Percentiles rank a stretch among this genome's conserved stretches.
These are phyloP conservation scores for Castanea mollissima DNA, from an alignment of 306 rosid genomes.

Conservation along the genomic window DNA sequence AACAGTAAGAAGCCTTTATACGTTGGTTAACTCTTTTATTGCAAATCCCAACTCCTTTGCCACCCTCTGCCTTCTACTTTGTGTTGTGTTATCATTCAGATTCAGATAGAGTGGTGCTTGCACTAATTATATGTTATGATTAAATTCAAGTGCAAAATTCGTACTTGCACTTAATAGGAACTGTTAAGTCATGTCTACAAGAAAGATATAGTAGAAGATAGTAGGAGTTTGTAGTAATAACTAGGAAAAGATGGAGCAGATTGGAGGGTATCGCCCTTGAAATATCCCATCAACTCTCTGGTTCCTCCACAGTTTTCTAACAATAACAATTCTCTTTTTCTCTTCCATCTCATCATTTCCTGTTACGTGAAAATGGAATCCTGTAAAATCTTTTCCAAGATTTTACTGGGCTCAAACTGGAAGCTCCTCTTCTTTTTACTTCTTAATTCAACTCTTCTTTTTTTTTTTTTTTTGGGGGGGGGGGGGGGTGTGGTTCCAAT, in stretches of 20 bases:
- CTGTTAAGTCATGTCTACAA: slow-evolving; percentile 27
- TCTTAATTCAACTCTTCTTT: too few relatives aligned
- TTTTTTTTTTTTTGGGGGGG: too few relatives aligned
- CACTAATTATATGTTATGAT: not conserved
- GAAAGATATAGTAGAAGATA: not conserved
- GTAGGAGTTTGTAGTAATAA: slow-evolving; percentile 4
- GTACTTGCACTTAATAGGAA: not conserved
- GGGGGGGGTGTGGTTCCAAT: too few relatives aligned
- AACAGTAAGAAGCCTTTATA: too few relatives aligned
- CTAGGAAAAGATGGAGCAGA: not conserved
- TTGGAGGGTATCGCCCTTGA: not conserved
- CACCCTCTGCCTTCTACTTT: too few relatives aligned
- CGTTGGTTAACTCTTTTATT: not conserved
- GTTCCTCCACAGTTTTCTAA: not conserved
- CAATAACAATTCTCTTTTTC: not conserved
- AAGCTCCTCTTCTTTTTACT: not conserved
- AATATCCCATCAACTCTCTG: not conserved
- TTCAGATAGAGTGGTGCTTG: not conserved
- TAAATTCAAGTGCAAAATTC: slow-evolving; percentile 4
- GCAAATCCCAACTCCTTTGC: not conserved
- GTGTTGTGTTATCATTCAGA: slow-evolving; percentile 17
- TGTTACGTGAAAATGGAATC: slow-evolving; percentile 13
- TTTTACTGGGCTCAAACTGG: slow-evolving; percentile 3
- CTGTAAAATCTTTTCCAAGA: slow-evolving; percentile 2
- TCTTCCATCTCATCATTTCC: slow-evolving; percentile 26